phyloP scores from a whole-genome alignment of 768 basidiomycete species.

The Strobilomyces dryophilus region DNA sequence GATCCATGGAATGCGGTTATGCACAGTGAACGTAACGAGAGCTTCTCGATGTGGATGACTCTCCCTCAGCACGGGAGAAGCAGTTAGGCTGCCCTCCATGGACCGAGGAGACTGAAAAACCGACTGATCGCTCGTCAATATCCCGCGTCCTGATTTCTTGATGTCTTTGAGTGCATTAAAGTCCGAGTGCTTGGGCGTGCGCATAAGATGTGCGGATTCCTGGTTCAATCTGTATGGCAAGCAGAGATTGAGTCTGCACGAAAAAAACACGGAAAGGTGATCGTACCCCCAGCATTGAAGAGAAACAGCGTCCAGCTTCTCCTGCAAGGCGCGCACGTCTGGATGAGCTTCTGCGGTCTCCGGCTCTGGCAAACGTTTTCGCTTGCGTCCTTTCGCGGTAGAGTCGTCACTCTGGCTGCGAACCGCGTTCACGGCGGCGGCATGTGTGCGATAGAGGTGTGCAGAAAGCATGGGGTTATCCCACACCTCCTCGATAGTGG shows the following conservation, averaged over 20 bases:
- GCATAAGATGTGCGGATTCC: conserved; percentile 58
- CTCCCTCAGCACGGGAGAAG: neutral
- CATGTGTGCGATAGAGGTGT: conserved; percentile 51
- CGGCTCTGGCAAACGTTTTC: conserved; percentile 30
- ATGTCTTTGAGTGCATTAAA: conserved; percentile 47
- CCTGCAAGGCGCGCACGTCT: conserved; percentile 47
- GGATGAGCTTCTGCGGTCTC: conserved; percentile 32
- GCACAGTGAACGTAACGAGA: conserved; percentile 55
- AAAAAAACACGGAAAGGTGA: neutral
- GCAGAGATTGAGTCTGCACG: neutral
- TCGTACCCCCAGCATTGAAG: conserved; percentile 64
- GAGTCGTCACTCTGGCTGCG: conserved; percentile 33
- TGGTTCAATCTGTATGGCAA: conserved; percentile 39
- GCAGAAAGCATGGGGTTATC: conserved; percentile 53
- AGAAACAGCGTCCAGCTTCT: conserved; percentile 45
- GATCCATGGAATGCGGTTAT: conserved; percentile 59
- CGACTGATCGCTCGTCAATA: conserved; percentile 13
- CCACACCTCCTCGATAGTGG: conserved; percentile 44
- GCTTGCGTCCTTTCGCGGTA: conserved; percentile 27
- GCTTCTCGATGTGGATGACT: conserved; percentile 32
- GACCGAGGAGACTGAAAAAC: neutral
- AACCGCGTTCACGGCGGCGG: conserved; percentile 38
- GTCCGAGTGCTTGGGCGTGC: conserved; percentile 62
- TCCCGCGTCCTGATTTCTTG: conserved; percentile 32
- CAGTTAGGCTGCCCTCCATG: neutral